Evolutionary conservation across 2,329 filamentous ascomycete genomes (phyloP).

Genomic region (Neonectria sp.): DNA sequence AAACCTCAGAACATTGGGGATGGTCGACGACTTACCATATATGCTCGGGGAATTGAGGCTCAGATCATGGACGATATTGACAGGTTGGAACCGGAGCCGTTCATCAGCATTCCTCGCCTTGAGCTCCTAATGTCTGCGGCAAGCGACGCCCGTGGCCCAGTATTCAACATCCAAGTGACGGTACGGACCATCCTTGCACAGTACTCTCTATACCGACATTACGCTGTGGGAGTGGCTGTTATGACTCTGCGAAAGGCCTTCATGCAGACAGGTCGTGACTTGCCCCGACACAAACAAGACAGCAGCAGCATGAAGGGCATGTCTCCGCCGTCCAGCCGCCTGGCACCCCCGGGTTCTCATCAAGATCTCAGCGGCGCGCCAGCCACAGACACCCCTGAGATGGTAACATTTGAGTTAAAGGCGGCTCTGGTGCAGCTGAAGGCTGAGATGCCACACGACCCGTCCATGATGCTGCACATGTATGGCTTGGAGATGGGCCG

Average conservation of each 20-base stretch:
- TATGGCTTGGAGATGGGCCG: slow-evolving; percentile 86
- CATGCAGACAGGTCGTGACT: slow-evolving; percentile 64
- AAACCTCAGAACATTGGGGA: slow-evolving; percentile 75
- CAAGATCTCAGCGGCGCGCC: slow-evolving; percentile 52
- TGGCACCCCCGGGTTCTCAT: slow-evolving; percentile 57
- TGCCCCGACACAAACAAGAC: slow-evolving; percentile 52
- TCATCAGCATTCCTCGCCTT: slow-evolving; percentile 87
- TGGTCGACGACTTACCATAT: slow-evolving; percentile 84
- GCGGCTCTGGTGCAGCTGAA: slow-evolving; percentile 89
- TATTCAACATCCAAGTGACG: slow-evolving; percentile 89
- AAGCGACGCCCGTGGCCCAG: slow-evolving; percentile 88
- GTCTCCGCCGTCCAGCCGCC: slow-evolving; percentile 48
- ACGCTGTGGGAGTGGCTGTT: slow-evolving; percentile 86
- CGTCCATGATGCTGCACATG: slow-evolving; percentile 91
- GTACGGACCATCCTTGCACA: slow-evolving; percentile 85
- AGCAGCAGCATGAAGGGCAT: slow-evolving; percentile 43
- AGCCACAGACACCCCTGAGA: slow-evolving; percentile 66
- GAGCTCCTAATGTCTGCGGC: slow-evolving; percentile 89
- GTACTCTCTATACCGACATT: slow-evolving; percentile 95
- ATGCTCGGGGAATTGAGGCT: slow-evolving; percentile 87
- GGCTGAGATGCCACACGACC: slow-evolving; percentile 88
- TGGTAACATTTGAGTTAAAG: slow-evolving; percentile 87
- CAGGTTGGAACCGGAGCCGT: slow-evolving; percentile 87
- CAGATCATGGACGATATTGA: slow-evolving; percentile 92
- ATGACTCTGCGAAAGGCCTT: slow-evolving; percentile 83